Base-by-base conservation (phyloP, 495 filamentous ascomycete species). In the Podospora anserina region DNA sequence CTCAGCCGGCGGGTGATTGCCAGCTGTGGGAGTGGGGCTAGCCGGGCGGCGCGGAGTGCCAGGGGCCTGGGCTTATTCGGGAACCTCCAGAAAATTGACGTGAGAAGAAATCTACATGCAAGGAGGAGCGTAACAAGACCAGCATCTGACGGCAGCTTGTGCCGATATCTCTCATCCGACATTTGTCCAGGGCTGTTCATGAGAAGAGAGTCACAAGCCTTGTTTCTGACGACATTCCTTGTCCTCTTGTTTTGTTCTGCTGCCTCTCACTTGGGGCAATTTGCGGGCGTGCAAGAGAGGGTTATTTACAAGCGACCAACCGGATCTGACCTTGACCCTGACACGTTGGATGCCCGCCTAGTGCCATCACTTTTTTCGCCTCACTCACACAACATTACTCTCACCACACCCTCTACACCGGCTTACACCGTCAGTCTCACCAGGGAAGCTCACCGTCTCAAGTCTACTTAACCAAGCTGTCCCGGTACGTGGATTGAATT, bases 21-120 rank as follows among this genome's bases (percentile, higher is more conserved):
- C 72, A 70, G 70, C 67, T 71, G 72, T 9, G 44, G 13, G 5
- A 7, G 75, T 76, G 75, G 76, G 73, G 70, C 65, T 39, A 13
- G 6, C 54, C 58, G 58, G 63, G 55, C 61, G 64, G 70, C 23
- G 30, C 69, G 63, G 69, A 49, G 61, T 56, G 30, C 34, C 23
- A 39, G 20, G 61, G 19, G 72, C 30, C 64, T 57, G 74, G 70
- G 75, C 75, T 74, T 78, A 78, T 77, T 77, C 69, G 74, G 72
- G 70, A 66, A 72, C 70, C 59, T 67, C 75, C 68, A 72, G 64
- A 16, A 76, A 78, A 76, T 76, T 77, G 72, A 72, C 75, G 72
- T 75, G 72, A 75, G 71, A 73, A 77, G 75, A 78, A 78, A 77
- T 77, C 76, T 72, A 75, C 73, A 69, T 67, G 63, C 68, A 69